Base-by-base conservation (phyloP, 345 rosid species). In the Erodium maritimum region DNA sequence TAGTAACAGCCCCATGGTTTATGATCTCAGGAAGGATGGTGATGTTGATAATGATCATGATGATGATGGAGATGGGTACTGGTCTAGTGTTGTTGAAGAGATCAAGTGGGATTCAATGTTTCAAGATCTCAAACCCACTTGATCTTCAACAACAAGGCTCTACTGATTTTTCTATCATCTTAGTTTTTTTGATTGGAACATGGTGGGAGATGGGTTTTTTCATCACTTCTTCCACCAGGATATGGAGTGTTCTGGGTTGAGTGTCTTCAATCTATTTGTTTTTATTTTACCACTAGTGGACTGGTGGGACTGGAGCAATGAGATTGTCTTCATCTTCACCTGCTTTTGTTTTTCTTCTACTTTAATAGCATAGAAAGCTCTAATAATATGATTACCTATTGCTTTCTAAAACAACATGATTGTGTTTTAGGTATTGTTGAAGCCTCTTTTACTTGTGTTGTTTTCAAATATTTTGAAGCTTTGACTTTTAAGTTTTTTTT, bases 41-140 rank as follows among this genome's bases (percentile, higher is more conserved):
- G 71, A 70, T 58, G 20, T 79, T 12, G 84, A 82, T 48, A 72
- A 70, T 58, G 20, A 50, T 2, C 66, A 54, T 10, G 78, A 21
- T 13, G 71, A 57, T 14, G 67, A 71, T 57, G 75, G 7, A 25
- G 33, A 73, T 59, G 64, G 80, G 17, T 78, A 77, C 34, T 81
- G 90, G 78, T 69, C 79, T 45, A 65, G 73, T 52, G 79, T 69
- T 10, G 78, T 73, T 55, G 83, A 82, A 79, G 90, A 76, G 57
- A 74, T 83, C 67, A 82, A 85, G 73, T 91, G 98, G 98, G 96
- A 86, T 70, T 58, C 95, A 1, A 84, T 91, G 98, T 91, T 91
- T 67, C 96, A 91, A 66, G 75, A 91, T 63, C 62, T 91, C 50
- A 91, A 86, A 78, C 98, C 98, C 29, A 91, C 88, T 54, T 91